phyloP scores from a whole-genome alignment of 1,284 basidiomycete species.

The Naganishia liquefaciens region DNA sequence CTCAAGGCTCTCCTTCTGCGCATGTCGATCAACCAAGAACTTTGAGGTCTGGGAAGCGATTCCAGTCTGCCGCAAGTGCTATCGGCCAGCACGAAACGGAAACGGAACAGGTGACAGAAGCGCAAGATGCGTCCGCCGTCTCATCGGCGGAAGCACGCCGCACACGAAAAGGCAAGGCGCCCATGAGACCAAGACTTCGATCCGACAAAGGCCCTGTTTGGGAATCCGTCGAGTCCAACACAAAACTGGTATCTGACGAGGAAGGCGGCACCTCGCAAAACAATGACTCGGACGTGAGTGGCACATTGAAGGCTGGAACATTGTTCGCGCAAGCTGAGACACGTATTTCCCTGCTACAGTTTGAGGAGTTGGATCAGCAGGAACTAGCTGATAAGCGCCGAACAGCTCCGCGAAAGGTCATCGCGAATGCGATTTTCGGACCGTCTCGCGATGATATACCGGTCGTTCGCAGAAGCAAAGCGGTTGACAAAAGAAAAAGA shows the following conservation, averaged over 20 bases:
- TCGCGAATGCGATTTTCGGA: constrained; percentile 9
- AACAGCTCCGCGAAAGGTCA: neutral
- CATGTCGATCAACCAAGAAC: no score
- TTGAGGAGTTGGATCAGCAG: neutral
- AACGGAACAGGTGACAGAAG: neutral
- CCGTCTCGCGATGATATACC: constrained; percentile 5
- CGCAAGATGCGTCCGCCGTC: neutral
- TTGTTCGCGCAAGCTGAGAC: neutral
- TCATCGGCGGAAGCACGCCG: constrained; percentile 6
- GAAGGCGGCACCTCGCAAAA: neutral
- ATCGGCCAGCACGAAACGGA: neutral
- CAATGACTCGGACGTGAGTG: constrained; percentile 6
- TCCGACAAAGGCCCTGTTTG: neutral
- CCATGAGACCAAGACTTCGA: neutral
- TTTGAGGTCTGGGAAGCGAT: no score
- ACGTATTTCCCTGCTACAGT: constrained; percentile 1
- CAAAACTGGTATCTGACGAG: constrained; percentile 11
- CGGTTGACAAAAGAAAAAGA: neutral
- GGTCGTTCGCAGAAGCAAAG: neutral
- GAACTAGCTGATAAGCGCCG: neutral
- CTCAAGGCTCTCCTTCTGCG: no score
- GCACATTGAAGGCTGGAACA: neutral
- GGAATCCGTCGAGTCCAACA: neutral
- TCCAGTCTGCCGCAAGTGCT: neutral
- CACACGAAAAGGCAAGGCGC: constrained; percentile 12